phyloP scores from a whole-genome alignment of 495 filamentous ascomycete genomes.

The Neurospora tetraspora region DNA sequence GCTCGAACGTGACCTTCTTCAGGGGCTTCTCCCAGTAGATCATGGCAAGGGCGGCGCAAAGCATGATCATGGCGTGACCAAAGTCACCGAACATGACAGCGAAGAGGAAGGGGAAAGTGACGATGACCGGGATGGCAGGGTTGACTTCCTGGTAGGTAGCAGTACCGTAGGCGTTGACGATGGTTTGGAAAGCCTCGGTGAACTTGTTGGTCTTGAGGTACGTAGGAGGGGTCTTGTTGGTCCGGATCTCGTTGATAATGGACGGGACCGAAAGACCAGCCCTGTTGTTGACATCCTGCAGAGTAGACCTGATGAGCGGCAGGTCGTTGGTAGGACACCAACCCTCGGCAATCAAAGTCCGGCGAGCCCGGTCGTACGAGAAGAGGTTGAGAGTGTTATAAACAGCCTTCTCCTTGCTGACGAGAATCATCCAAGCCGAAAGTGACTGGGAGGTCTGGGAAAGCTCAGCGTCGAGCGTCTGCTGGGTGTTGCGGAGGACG shows the following conservation, averaged over 20 bases:
- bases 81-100: conserved; percentile 99
- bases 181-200: conserved; percentile 95
- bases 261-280: conserved; percentile 91
- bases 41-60: conserved; percentile 70
- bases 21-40: conserved; percentile 91
- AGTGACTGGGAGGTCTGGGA: conserved; percentile 83
- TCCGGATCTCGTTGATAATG: conserved; percentile 93
- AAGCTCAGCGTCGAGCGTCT: conserved; percentile 85
- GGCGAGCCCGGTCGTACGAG: conserved; percentile 90
- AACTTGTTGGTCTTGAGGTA: conserved; percentile 97
- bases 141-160: conserved; percentile 97
- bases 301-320: conserved; percentile 83
- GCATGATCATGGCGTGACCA: conserved; percentile 84
- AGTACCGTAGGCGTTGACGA: conserved; percentile 96
- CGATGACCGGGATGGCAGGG: conserved; percentile 84
- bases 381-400: conserved; percentile 93
- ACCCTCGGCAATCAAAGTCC: conserved; percentile 93
- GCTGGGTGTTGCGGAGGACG: conserved; percentile 92
- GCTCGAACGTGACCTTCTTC: conserved; percentile 83
- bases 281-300: conserved; percentile 93
- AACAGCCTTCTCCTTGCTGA: conserved; percentile 98
- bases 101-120: conserved; percentile 97
- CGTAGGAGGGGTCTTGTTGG: conserved; percentile 92
- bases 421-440: conserved; percentile 89
- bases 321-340: conserved; percentile 93